Conservation (phyloP, 768 basidiomycete genomes). For the Podaxis pistillaris region DNA sequence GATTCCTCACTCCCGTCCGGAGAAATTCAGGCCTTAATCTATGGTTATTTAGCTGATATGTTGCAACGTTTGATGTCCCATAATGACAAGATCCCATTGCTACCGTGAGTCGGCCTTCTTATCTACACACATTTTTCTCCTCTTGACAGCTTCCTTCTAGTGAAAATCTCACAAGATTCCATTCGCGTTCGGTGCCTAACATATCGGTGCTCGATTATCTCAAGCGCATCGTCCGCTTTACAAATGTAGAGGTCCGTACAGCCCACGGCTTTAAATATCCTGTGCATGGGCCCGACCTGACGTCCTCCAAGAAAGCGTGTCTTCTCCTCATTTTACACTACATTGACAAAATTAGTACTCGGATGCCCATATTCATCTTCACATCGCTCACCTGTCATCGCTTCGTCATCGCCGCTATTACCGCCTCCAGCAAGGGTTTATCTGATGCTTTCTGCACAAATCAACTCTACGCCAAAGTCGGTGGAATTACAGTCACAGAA, state of each 20-base stretch:
- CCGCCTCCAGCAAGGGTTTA: slow-evolving; percentile 90
- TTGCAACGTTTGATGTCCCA: slow-evolving; percentile 90
- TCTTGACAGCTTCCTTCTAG: slow-evolving; percentile 38
- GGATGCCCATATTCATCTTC: slow-evolving; percentile 85
- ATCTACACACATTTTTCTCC: slow-evolving; percentile 15
- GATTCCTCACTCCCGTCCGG: slow-evolving; percentile 15
- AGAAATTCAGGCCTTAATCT: slow-evolving; percentile 14
- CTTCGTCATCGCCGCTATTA: slow-evolving; percentile 92
- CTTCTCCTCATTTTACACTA: slow-evolving; percentile 84
- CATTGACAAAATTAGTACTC: slow-evolving; percentile 90
- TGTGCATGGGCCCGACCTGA: slow-evolving; percentile 13
- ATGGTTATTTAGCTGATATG: slow-evolving; percentile 76
- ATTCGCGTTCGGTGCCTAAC: slow-evolving; percentile 86
- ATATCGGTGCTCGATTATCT: slow-evolving; percentile 93
- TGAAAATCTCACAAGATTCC: slow-evolving; percentile 92
- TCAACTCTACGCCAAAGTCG: slow-evolving; percentile 92
- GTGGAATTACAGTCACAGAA: slow-evolving; percentile 88
- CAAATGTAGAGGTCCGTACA: slow-evolving; percentile 91
- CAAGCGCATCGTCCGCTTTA: slow-evolving; percentile 89
- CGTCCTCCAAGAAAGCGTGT: slow-evolving; percentile 59
- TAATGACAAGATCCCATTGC: slow-evolving; percentile 94
- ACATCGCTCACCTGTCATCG: slow-evolving; percentile 97
- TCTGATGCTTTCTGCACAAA: slow-evolving; percentile 97
- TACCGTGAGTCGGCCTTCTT: slow-evolving; percentile 54
- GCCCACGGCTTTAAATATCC: slow-evolving; percentile 7